These are phyloP conservation scores for Solanum piurae DNA, from an alignment of 257 asterid genomes.

Conservation along the genomic window DNA sequence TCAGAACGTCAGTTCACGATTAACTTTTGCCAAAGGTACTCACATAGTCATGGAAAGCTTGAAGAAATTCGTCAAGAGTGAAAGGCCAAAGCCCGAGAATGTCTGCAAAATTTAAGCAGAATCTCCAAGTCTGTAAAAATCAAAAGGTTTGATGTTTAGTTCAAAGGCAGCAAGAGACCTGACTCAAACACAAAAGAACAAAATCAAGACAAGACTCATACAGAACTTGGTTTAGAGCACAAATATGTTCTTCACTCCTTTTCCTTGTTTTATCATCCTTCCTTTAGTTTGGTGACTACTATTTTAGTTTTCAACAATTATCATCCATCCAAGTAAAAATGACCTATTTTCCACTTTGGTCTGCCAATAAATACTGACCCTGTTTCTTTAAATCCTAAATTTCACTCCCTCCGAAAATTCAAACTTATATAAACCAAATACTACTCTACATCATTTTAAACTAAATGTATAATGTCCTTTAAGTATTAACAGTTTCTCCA, in stretches of 20 bases:
- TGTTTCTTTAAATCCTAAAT: not conserved
- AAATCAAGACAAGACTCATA: not conserved
- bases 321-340: not conserved
- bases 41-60: constrained; percentile 91
- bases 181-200: not conserved
- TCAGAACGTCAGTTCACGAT: not conserved
- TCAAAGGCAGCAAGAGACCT: not conserved
- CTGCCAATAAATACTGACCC: not conserved
- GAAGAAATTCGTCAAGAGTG: constrained; percentile 88
- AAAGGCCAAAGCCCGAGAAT: constrained; percentile 97
- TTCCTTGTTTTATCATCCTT: not conserved
- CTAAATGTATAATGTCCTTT: not conserved
- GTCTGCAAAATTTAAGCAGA: constrained; percentile 91
- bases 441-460: not conserved
- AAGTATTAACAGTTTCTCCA: not conserved
- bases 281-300: not conserved
- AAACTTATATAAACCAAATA: not conserved
- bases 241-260: not conserved
- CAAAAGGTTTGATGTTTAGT: not conserved
- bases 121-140: constrained; percentile 82
- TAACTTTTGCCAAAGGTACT: constrained; percentile 24
- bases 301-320: not conserved
- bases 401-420: not conserved
- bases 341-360: not conserved
- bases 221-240: not conserved